Base-by-base conservation (phyloP, 305 asterid genomes). In the Fraxinus sp. region DNA sequence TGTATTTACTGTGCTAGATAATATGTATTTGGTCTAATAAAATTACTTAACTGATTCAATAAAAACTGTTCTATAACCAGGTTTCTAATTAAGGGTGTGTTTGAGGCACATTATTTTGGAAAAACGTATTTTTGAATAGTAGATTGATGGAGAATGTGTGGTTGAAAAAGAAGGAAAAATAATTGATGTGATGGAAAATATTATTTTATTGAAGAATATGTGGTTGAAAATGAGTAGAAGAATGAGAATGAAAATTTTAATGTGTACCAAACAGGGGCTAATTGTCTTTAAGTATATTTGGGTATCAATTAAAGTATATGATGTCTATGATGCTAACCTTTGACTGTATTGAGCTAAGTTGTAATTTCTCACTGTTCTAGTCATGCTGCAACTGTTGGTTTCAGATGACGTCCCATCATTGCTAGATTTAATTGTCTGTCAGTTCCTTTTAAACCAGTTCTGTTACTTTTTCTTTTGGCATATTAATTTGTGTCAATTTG, bases 1-100 rank as follows among this genome's bases (percentile, higher is more conserved):
- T 28, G 74, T 64, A 64, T 24, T 24, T 64, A 24, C 14, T 64
- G n/a, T 64, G 73, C 16, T 64, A 9, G 73, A 22, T 64, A 64
- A 62, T 18, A 64, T 64, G 73, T 68, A 11, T 68, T 68, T 14
- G 36, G 74, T 44, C 77, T 9, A 4, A 39, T 66, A 59, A 46
- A 33, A 81, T 62, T 20, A 20, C n/a, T 37, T 55, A 76, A 77
- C 59, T 41, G 33, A 11, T 68, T 77, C 30, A 59, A 55, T 49
- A 22, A 72, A 74, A 66, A 68, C 77, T 37, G 62, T 10, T 64
- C 83, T 44, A 71, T 33, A 73, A 49, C 68, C 83, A 30, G 66
- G 37, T 71, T 74, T 79, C 7, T 74, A 3, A 76, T 74, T 79
- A 44, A 73, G 33, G 33, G 3, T 30, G 33, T 30, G 33, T 30